A percentile compares a stretch with the other conserved stretches of the same genome.
Conservation (phyloP, 352 stramenopile species). For the Phytophthora cactorum region DNA sequence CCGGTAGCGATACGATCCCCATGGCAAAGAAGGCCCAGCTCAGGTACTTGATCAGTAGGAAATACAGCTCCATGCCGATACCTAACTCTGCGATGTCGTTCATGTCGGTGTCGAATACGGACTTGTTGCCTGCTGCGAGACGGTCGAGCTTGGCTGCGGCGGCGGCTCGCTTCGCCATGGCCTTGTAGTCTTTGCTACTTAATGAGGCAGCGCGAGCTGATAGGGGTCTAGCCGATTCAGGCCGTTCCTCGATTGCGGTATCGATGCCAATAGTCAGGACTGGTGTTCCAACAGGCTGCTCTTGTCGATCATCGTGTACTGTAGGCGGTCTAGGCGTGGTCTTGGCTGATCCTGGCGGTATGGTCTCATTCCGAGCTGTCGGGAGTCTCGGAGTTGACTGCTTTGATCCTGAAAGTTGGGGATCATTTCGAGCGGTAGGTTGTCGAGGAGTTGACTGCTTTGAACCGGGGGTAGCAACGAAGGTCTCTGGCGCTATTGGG, state of each 20-base stretch:
- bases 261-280: constrained; percentile 14
- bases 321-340: constrained; percentile 12
- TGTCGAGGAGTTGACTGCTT: constrained; percentile 22
- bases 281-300: constrained; percentile 1
- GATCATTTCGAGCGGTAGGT: constrained; percentile 15
- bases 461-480: constrained; percentile 8
- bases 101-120: constrained; percentile 67
- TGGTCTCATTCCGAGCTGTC: constrained; percentile 16
- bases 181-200: constrained; percentile 56
- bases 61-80: constrained; percentile 87
- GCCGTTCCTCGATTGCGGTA: background rate
- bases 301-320: constrained; percentile 3
- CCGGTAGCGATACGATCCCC: constrained; percentile 66
- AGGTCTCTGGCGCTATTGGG: constrained; percentile 22
- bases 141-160: constrained; percentile 55
- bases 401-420: constrained; percentile 21
- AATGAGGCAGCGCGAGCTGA: constrained; percentile 24
- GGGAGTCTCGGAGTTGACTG: constrained; percentile 14
- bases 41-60: constrained; percentile 85
- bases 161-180: constrained; percentile 61
- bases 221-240: background rate
- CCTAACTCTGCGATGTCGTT: constrained; percentile 77
- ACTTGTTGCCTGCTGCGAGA: constrained; percentile 69
- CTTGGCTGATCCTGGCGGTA: constrained; percentile 16
- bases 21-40: constrained; percentile 70